phyloP scores from a whole-genome alignment of 805 yeast genomes.

The Saturnispora gosingensis region DNA sequence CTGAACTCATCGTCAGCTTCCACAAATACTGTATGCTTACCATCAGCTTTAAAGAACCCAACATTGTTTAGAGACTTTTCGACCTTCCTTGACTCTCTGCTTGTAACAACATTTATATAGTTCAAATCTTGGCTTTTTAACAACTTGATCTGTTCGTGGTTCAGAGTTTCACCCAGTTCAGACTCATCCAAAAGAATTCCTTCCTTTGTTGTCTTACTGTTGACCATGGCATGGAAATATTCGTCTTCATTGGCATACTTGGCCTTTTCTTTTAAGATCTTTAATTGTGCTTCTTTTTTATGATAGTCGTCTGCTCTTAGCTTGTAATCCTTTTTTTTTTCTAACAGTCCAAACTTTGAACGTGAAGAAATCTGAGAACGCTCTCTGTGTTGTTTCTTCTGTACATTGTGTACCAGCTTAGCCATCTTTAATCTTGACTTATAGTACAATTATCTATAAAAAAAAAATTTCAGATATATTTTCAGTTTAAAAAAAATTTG shows the following conservation, averaged over 20 bases:
- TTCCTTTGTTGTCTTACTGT: constrained; percentile 51
- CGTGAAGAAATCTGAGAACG: constrained; percentile 79
- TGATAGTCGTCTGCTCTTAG: constrained; percentile 49
- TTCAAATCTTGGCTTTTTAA: constrained; percentile 87
- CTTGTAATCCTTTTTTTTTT: constrained; percentile 81
- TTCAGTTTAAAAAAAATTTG: not conserved
- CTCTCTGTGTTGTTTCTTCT: constrained; percentile 93
- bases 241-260: constrained; percentile 83
- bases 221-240: constrained; percentile 89
- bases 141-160: constrained; percentile 69
- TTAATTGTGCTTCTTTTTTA: constrained; percentile 53
- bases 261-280: constrained; percentile 66
- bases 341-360: constrained; percentile 71
- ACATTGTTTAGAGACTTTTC: constrained; percentile 43
- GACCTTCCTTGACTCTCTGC: constrained; percentile 57
- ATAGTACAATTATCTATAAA: not conserved
- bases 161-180: constrained; percentile 43
- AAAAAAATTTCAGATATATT: not conserved
- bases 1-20: constrained; percentile 49
- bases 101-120: constrained; percentile 69
- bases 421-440: constrained; percentile 39
- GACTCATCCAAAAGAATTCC: constrained; percentile 66
- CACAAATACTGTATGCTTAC: constrained; percentile 81
- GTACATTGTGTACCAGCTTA: constrained; percentile 78
- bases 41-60: constrained; percentile 42